Base-by-base conservation (phyloP, 139 green algal genomes). In the Chlamydomonas asymmetrica region DNA sequence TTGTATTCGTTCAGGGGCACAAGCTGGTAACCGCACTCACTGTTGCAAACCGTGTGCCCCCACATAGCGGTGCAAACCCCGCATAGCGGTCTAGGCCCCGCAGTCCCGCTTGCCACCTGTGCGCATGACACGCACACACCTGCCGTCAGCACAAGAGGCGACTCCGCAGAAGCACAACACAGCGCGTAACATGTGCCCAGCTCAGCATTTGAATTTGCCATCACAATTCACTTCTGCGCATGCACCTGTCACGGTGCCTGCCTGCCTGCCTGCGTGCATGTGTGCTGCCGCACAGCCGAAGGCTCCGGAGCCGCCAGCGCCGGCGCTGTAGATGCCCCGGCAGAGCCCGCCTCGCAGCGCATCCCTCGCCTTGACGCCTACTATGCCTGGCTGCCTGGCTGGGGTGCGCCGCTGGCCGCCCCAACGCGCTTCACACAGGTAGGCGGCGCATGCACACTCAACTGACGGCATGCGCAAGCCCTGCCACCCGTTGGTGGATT, bases 371-470 rank as follows among this genome's bases (percentile, higher is more conserved):
- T 76, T 39, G 70, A 76, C 45, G 70, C 56, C 23, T 67, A 40
- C 56, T 76, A 76, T 40, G 70, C 31, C n/a, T 76, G 70, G 70
- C 41, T 76, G 40, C 70, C 70, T 23, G 67, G 54, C 54, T 57
- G 56, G 40, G 57, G 56, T 1, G 32, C 56, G 40, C 56, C 20
- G 4, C n/a, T 20, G 9, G 32, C 35, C 7, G 38, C 62, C 38
- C 25, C 31, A 9, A 25, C 4, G 23, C 1, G 6, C 13, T 3
- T 68, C 62, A 5, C 38, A 25, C 38, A 34, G 37, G 25, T 23
- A 68, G 7, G 20, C 25, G 32, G 34, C 32, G 60, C 60, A 13
- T 13, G 5, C 32, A 10, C 60, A 5, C 34, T 34, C 37, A 8
- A 13, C 20, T 32, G 5, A 29, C 6, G 20, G 4, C 35, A 18